Evolutionary conservation across 768 basidiomycete species (phyloP).

Genomic region (Mycena vulgaris): DNA sequence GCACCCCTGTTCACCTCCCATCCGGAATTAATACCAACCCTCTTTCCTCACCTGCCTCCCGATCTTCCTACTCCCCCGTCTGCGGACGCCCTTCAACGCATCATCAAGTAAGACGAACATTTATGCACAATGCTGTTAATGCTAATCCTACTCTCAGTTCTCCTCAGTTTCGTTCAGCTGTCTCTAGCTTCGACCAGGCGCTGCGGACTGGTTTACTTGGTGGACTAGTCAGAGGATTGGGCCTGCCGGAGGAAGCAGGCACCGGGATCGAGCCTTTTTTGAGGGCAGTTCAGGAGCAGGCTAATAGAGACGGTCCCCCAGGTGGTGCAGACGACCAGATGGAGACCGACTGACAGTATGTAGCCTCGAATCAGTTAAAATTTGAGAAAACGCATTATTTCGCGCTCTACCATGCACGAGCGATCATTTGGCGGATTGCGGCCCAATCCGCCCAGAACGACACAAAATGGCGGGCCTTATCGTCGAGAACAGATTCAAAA

Average conservation of each 20-base stretch:
- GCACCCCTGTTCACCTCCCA: conserved; percentile 78
- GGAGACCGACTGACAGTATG: conserved; percentile 80
- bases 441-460: no score
- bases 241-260: conserved; percentile 90
- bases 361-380: neutral
- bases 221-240: conserved; percentile 81
- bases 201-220: conserved; percentile 86
- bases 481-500: no score
- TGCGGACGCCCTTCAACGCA: conserved; percentile 77
- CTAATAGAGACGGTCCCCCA: conserved; percentile 59
- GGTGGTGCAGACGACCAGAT: conserved; percentile 67
- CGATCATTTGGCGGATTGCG: no score
- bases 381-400: neutral
- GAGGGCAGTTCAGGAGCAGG: conserved; percentile 84
- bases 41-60: conserved; percentile 88
- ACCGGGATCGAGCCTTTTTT: conserved; percentile 84
- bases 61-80: conserved; percentile 81
- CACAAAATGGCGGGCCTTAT: no score
- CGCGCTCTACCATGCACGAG: neutral
- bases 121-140: conserved; percentile 9
- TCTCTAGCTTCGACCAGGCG: conserved; percentile 87
- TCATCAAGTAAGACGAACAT: conserved; percentile 67
- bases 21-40: conserved; percentile 75
- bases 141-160: conserved; percentile 58
- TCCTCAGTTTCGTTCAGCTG: conserved; percentile 87